Conservation (phyloP, 257 asterid genomes). For the Henckelia pumila region DNA sequence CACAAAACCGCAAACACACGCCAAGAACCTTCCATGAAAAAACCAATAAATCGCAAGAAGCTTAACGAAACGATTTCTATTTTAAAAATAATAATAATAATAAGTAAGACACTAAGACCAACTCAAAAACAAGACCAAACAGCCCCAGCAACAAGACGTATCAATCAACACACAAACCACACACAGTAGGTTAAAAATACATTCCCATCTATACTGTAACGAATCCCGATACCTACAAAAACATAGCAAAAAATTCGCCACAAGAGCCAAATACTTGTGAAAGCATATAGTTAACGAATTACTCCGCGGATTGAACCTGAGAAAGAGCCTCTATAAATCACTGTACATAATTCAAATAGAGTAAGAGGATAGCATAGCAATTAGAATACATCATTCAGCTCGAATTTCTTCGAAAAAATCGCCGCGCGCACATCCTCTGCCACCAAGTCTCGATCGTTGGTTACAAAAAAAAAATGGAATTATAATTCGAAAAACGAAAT, state of each 20-base stretch:
- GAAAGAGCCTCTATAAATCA: not conserved
- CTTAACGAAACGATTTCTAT: not conserved
- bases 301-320: not conserved
- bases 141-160: not conserved
- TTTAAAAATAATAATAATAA: no score
- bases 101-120: no score
- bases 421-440: not conserved
- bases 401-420: not conserved
- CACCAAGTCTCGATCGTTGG: not conserved
- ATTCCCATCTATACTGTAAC: not conserved
- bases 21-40: not conserved
- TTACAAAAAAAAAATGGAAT: no score
- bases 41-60: not conserved
- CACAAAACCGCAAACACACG: no score
- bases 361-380: not conserved
- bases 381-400: not conserved
- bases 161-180: not conserved
- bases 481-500: no score
- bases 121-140: not conserved
- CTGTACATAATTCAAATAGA: no score
- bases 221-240: not conserved
- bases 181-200: not conserved
- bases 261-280: not conserved
- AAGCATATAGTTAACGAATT: not conserved
- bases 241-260: not conserved